Conservation (phyloP, 148 eudicot species). For the Polygonum aviculare region DNA sequence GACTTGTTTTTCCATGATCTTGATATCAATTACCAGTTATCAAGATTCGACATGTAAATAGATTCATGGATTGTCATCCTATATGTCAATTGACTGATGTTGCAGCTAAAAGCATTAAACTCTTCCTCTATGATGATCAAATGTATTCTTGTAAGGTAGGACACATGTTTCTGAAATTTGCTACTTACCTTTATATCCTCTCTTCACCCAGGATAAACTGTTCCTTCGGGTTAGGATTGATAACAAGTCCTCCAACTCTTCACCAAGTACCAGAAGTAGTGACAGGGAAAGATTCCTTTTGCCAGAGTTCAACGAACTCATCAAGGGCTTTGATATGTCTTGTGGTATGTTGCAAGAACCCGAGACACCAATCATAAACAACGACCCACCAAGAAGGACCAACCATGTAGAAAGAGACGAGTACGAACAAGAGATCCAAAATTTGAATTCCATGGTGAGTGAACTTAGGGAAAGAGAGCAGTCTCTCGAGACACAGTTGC, state of each 20-base stretch:
- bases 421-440: conserved; percentile 48
- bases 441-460: conserved; percentile 37
- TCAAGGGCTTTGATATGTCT: conserved; percentile 34
- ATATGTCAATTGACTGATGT: neutral
- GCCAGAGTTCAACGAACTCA: conserved; percentile 51
- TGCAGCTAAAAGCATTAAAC: neutral
- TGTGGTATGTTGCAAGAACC: conserved; percentile 15
- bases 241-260: conserved; percentile 18
- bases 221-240: conserved; percentile 21
- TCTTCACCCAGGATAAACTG: conserved; percentile 37
- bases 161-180: neutral
- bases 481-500: conserved; percentile 56
- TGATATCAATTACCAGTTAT: too few species aligned
- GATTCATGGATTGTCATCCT: neutral
- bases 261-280: conserved; percentile 23
- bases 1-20: neutral
- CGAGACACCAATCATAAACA: conserved; percentile 10
- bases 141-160: neutral
- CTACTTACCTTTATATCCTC: neutral
- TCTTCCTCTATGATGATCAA: neutral
- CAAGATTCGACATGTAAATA: neutral
- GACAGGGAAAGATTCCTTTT: conserved; percentile 50
- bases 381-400: conserved; percentile 18
- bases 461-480: conserved; percentile 62
- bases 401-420: conserved; percentile 24